Evolutionary conservation across 108 stramenopile species (phyloP), one percentile per base, ranked within the genome.

Genomic region (Skeletonema tropicum): DNA sequence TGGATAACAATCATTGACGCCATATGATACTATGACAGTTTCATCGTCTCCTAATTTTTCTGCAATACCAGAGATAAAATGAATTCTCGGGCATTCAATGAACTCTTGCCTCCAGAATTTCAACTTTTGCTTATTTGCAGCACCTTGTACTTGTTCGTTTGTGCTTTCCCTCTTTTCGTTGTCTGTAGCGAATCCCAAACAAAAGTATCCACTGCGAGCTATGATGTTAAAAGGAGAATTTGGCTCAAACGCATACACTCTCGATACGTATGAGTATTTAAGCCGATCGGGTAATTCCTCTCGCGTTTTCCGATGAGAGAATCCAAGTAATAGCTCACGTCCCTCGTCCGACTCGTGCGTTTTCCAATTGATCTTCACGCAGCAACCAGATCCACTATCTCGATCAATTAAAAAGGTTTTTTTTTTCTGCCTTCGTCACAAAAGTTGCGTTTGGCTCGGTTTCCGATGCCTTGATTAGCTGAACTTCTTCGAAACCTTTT

Each of bases 1-100:
- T 19, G 83, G 83, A 52, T 84, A 84, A 33, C 83, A 84, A 60
- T 84, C 83, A 36, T 84, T 84, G 13, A 84, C 75, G 6, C 83
- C 83, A 59, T 84, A 84, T 2, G 74, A 71, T 31, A 84, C 25
- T n/a, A 84, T 75, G 60, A 75, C 76, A 21, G 64, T 80, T 21
- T 84, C 79, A 2, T 49, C 38, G 55, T 80, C 79, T 21, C 74
- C 74, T 12, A 70, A 41, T 72, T 78, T 78, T 33, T 84, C 83
- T 6, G 83, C 52, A 42, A 84, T 62, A 14, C 83, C 83, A 8
- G 74, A 68, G 12, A 84, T 63, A 17, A 84, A 84, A 39, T 84
- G 83, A 35, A 84, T 84, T 32, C 42, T 39, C 11, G 83, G 83
- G 60, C 83, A 84, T 17, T 31, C 63, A 1, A 68, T 66, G 30